Percentiles rank a stretch among this genome's conserved stretches.
phyloP scores from a whole-genome alignment of 2,329 filamentous ascomycete genomes.

The Trichoderma arundinaceum region DNA sequence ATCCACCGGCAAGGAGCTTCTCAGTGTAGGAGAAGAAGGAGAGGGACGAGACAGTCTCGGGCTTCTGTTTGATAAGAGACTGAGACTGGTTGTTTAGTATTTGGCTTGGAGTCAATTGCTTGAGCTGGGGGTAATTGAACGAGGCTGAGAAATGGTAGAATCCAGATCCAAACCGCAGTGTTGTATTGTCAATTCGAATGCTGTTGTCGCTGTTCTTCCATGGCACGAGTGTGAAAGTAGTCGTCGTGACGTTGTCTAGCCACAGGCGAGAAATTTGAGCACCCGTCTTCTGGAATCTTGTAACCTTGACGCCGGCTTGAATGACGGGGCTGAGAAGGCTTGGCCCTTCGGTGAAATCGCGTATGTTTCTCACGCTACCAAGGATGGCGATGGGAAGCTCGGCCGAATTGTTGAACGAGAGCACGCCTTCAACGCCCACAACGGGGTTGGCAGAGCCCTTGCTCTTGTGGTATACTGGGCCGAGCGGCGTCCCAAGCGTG shows the following conservation, averaged over 20 bases:
- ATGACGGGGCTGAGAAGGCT: slow-evolving; percentile 58
- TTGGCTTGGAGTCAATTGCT: slow-evolving; percentile 55
- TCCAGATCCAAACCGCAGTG: slow-evolving; percentile 56
- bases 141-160: slow-evolving; percentile 63
- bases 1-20: slow-evolving; percentile 68
- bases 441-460: slow-evolving; percentile 44
- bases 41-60: slow-evolving; percentile 57
- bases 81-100: slow-evolving; percentile 57
- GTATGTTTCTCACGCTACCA: slow-evolving; percentile 66
- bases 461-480: slow-evolving; percentile 49
- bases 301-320: slow-evolving; percentile 58
- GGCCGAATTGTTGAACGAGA: slow-evolving; percentile 65
- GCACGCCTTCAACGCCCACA: slow-evolving; percentile 58
- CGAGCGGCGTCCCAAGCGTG: slow-evolving; percentile 52
- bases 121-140: slow-evolving; percentile 66
- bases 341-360: slow-evolving; percentile 66
- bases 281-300: slow-evolving; percentile 48
- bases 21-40: slow-evolving; percentile 68
- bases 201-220: slow-evolving; percentile 38
- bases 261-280: slow-evolving; percentile 59
- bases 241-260: slow-evolving; percentile 67
- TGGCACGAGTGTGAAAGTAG: slow-evolving; percentile 56
- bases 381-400: slow-evolving; percentile 61
- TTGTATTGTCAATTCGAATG: slow-evolving; percentile 50
- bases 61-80: slow-evolving; percentile 51